These are phyloP conservation scores for Magnaporthiopsis rhizophila DNA, from an alignment of 2,329 filamentous ascomycete species.

Conservation along the genomic window DNA sequence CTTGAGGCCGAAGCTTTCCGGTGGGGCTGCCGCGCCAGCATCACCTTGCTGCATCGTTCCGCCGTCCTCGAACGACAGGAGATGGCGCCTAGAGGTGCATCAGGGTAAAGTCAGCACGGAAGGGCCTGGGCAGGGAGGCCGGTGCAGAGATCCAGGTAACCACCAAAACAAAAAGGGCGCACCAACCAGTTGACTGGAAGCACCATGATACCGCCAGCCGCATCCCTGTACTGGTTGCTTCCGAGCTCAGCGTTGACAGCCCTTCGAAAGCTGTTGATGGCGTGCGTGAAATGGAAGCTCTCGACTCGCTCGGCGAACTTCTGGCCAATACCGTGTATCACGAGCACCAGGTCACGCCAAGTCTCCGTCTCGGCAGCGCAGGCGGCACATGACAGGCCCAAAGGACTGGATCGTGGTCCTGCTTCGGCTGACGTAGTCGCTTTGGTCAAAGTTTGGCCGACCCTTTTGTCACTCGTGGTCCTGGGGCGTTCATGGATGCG, in stretches of 20 bases:
- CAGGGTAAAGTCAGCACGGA: background rate
- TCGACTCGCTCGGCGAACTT: conserved; percentile 92
- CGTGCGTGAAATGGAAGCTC: conserved; percentile 94
- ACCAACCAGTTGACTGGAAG: conserved; percentile 77
- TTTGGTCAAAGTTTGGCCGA: conserved; percentile 16
- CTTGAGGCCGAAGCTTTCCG: conserved; percentile 58
- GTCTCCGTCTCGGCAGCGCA: conserved; percentile 56
- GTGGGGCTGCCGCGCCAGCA: conserved; percentile 39
- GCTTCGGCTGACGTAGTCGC: background rate
- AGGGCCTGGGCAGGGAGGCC: too few relatives aligned
- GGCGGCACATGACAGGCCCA: conserved; percentile 37
- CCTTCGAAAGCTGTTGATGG: conserved; percentile 82
- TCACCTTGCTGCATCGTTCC: conserved; percentile 46
- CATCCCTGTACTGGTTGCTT: conserved; percentile 38
- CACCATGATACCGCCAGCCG: conserved; percentile 69
- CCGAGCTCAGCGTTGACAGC: conserved; percentile 79
- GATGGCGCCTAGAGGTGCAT: conserved; percentile 46
- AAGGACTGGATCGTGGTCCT: background rate
- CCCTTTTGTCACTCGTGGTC: conserved; percentile 15
- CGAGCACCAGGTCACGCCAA: conserved; percentile 73
- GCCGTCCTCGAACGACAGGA: conserved; percentile 78
- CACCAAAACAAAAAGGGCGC: background rate
- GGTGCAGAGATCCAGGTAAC: too few relatives aligned
- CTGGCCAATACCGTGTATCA: conserved; percentile 93
- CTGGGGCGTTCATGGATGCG: conserved; percentile 47